Percentiles rank a stretch among this genome's conserved stretches.
Evolutionary conservation across 345 rosid genomes (phyloP).

Genomic region (Erysimum cheiranthoides): DNA sequence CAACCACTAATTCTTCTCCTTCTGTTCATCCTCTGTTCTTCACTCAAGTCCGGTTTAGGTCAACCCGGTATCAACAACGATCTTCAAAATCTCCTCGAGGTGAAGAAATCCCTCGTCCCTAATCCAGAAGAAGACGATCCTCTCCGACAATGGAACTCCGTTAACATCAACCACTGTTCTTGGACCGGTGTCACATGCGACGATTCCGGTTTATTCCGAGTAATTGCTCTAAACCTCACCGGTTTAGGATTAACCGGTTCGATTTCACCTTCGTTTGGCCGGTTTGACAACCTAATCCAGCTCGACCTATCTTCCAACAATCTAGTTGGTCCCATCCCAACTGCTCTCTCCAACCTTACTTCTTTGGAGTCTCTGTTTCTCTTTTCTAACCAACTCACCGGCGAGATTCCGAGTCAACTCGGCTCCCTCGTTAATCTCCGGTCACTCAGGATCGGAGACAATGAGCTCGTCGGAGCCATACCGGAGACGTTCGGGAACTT

Average conservation of each 20-base stretch:
- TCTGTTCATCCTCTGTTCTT: slow-evolving; percentile 42
- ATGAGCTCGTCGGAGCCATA: slow-evolving; percentile 71
- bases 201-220: slow-evolving; percentile 47
- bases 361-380: slow-evolving; percentile 80
- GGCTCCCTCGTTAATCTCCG: slow-evolving; percentile 66
- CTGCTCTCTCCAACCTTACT: slow-evolving; percentile 76
- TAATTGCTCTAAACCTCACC: slow-evolving; percentile 68
- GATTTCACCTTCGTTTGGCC: slow-evolving; percentile 68
- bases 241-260: slow-evolving; percentile 68
- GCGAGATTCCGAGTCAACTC: slow-evolving; percentile 74
- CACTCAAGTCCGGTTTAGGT: slow-evolving; percentile 33
- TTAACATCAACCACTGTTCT: slow-evolving; percentile 58
- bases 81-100: slow-evolving; percentile 57
- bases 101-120: slow-evolving; percentile 55
- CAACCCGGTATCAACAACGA: slow-evolving; percentile 45
- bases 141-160: slow-evolving; percentile 63
- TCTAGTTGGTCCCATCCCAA: slow-evolving; percentile 88
- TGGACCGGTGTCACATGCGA: slow-evolving; percentile 83
- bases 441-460: slow-evolving; percentile 77
- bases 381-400: slow-evolving; percentile 85
- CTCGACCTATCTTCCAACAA: slow-evolving; percentile 91
- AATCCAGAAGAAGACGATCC: slow-evolving; percentile 48
- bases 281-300: slow-evolving; percentile 71
- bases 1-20: slow-evolving; percentile 27
- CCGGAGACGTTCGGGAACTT: slow-evolving; percentile 73